Percentiles rank a stretch among this genome's conserved stretches.
Evolutionary conservation across 2,329 filamentous ascomycete genomes (phyloP).

Genomic region (Neofusicoccum laricinum): DNA sequence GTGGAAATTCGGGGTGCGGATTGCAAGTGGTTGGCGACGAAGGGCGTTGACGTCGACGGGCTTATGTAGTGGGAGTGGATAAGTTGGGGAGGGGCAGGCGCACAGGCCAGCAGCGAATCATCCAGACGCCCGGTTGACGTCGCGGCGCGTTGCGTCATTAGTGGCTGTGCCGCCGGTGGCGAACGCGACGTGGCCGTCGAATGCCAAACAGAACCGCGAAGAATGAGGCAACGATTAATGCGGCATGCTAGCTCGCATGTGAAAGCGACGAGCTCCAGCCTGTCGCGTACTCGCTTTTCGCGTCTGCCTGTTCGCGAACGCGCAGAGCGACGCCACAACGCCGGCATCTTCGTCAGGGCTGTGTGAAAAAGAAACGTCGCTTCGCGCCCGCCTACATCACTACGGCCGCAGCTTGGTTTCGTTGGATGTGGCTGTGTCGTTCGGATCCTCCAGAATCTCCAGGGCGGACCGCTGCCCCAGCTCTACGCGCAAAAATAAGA

Average conservation of each 20-base stretch:
- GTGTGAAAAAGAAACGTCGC: background rate
- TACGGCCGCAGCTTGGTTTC: background rate
- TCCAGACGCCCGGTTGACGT: constrained; percentile 1
- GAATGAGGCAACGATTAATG: background rate
- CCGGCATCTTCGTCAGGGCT: background rate
- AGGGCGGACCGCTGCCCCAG: background rate
- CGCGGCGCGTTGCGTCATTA: constrained; percentile 4
- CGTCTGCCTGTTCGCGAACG: constrained; percentile 1
- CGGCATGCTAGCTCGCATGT: background rate
- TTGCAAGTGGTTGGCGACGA: background rate
- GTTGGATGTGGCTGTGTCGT: constrained; percentile 1
- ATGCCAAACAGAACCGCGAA: background rate
- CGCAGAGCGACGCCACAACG: background rate
- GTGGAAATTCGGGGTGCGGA: background rate
- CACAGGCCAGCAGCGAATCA: constrained; percentile 6
- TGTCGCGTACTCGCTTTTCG: background rate
- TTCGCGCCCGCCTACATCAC: background rate
- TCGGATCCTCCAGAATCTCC: background rate
- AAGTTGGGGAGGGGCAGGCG: constrained; percentile 4
- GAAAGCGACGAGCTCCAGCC: background rate
- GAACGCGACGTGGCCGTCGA: background rate
- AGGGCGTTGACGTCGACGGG: constrained; percentile 4
- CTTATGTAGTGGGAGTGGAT: constrained; percentile 6
- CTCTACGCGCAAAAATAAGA: background rate
- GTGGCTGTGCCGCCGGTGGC: constrained; percentile 3